Evolutionary conservation across 495 filamentous ascomycete genomes (phyloP), one percentile per base, ranked within the genome.

Genomic region (Umbilicaria muhlenbergii): DNA sequence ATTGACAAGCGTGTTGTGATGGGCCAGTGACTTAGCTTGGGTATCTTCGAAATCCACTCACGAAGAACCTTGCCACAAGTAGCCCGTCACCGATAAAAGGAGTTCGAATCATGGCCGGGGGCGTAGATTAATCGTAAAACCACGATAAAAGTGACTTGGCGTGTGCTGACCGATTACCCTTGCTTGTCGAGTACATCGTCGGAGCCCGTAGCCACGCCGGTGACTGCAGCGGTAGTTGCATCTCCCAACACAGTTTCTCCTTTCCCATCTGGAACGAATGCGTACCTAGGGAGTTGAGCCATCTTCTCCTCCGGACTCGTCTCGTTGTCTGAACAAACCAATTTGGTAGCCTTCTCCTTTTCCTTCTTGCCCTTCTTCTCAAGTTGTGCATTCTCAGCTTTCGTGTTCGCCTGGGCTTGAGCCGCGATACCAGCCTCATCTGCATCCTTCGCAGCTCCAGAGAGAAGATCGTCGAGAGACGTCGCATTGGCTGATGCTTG

Each of bases 291-390:
- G 63, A 92, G 62, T 50, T 63, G 58, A 21, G 83, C 78, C 83
- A 89, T 86, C 62, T 77, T 85, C 67, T 93, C 86, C 63, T 93
- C 86, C 18, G 85, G 85, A 51, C 82, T 87, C 53, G 75, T 66
- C 37, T 83, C 80, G 36, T 80, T 74, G 56, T 87, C 81, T 35
- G 73, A 77, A 62, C 86, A 91, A 5, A 91, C 66, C 72, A 93
- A 73, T 55, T 78, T 77, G 45, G 70, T 63, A 34, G 60, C 67
- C 66, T 83, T 83, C 13, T 78, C 63, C 60, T 83, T 83, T 35
- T 81, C 77, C 55, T 77, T 78, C 63, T 75, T 74, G 35, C 71
- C 69, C 64, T 80, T 81, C 64, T 83, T 82, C 56, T 83, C 72
- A 45, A 60, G 65, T 8, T 47, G 43, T 3, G 57, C 40, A 18